These are phyloP conservation scores for Taphrina flavorubra DNA, from an alignment of 1,139 yeast genomes.

Conservation along the genomic window DNA sequence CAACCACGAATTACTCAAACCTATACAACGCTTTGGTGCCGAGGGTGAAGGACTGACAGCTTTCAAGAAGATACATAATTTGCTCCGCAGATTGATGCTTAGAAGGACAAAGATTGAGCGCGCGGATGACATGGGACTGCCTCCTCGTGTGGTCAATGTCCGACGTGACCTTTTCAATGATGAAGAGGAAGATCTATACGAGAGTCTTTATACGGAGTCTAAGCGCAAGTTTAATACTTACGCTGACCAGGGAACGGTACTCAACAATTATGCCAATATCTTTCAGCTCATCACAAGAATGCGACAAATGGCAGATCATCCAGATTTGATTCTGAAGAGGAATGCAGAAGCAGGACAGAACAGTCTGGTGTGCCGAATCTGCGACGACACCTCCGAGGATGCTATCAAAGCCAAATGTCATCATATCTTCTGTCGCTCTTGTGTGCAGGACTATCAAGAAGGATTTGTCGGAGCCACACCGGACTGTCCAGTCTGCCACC, in stretches of 20 bases:
- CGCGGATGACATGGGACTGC: constrained; percentile 95
- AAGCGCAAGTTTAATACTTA: constrained; percentile 80
- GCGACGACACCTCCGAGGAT: constrained; percentile 98
- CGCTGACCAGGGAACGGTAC: constrained; percentile 93
- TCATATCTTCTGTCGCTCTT: constrained; percentile 88
- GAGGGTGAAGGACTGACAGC: constrained; percentile 63
- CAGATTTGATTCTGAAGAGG: constrained; percentile 78
- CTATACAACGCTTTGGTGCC: constrained; percentile 83
- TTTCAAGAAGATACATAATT: constrained; percentile 72
- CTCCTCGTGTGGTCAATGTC: constrained; percentile 90
- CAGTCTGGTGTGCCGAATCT: constrained; percentile 82
- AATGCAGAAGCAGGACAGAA: constrained; percentile 56
- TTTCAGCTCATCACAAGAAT: constrained; percentile 93
- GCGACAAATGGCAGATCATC: constrained; percentile 98
- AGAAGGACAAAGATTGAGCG: constrained; percentile 93
- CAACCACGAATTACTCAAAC: constrained; percentile 91
- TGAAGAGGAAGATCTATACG: constrained; percentile 90
- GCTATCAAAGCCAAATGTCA: constrained; percentile 94
- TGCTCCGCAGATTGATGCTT: constrained; percentile 80
- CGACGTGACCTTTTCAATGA: constrained; percentile 85
- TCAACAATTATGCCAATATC: constrained; percentile 93
- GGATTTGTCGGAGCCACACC: constrained; percentile 64
- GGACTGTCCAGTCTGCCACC: constrained; percentile 95
- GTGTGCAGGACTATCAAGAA: constrained; percentile 84
- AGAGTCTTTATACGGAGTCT: constrained; percentile 83